Base-by-base conservation (phyloP, 2,329 filamentous ascomycete genomes). In the Xylariomycetidae sp. region DNA sequence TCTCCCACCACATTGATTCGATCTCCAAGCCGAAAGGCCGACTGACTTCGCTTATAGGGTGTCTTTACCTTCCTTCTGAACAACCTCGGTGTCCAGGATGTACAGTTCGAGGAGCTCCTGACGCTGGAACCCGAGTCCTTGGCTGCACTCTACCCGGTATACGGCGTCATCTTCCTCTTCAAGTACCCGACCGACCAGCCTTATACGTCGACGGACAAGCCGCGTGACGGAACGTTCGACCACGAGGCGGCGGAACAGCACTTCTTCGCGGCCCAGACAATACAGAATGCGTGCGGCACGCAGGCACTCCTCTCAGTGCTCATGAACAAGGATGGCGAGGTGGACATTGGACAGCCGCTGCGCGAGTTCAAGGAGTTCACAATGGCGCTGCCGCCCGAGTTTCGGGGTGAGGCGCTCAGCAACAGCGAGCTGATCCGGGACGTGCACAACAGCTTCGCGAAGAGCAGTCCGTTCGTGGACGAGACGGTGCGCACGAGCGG, bases 121-220 rank as follows among this genome's bases (percentile, higher is more conserved):
- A 83, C 85, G 1, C 79, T 98, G 45, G 90, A 96, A 49, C 70
- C 86, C 6, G 77, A 85, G 32, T 74, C 75, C 37, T 73, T 93
- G 10, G 72, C 75, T 26, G 67, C 79, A 44, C 74, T 88, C 20
- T 79, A 82, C 49, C 84, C 85, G 13, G 72, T 95, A 33, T 93
- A 95, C 65, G 92, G 92, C 53, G 87, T 98, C 48, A 95, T 98
- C 55, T 98, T 98, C 64, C 85, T 98, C 59, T 98, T 98, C 79
- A 96, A 95, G 67, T 98, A 85, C 64, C 85, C 77, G 31, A 88
- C 79, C 40, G 79, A 84, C 56, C 74, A 61, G 40, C 74, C 68
- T 49, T 82, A 70, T 65, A 76, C 66, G 23, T 61, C 60, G 40
- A 64, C 72, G 25, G 70, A 76, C 36, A 73, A 73, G 27, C 88